These are phyloP conservation scores for Paracamarosporium sp. DNA, from an alignment of 2,329 filamentous ascomycete genomes.

Conservation along the genomic window DNA sequence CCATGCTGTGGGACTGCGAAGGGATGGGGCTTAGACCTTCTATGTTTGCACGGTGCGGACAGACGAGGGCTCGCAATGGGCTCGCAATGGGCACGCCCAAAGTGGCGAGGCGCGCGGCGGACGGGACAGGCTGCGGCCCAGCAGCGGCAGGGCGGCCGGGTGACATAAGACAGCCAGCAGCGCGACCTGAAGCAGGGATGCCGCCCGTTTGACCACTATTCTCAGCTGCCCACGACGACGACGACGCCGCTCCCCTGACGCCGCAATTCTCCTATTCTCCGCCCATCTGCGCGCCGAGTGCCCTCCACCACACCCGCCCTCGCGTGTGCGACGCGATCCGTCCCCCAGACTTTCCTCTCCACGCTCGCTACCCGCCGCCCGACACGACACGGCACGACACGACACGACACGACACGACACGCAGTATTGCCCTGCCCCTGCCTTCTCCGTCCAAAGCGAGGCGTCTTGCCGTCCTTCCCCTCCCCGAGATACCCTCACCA, in stretches of 20 bases:
- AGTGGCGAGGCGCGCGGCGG: slow-evolving; percentile 7
- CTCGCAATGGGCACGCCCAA: slow-evolving; percentile 17
- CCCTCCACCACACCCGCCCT: no score
- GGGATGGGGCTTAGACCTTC: background rate
- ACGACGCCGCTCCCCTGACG: slow-evolving; percentile 19
- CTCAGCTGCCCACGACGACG: slow-evolving; percentile 20
- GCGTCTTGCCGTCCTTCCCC: slow-evolving; percentile 24
- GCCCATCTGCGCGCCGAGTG: slow-evolving; percentile 1
- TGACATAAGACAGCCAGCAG: slow-evolving; percentile 12
- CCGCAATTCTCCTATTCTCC: slow-evolving; percentile 15
- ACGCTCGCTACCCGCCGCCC: slow-evolving; percentile 39
- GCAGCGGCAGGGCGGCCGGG: background rate
- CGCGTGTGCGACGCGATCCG: slow-evolving; percentile 21
- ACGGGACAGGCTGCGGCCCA: slow-evolving; percentile 16
- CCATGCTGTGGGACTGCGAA: slow-evolving; percentile 20
- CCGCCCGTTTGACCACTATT: slow-evolving; percentile 1
- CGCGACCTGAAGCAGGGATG: slow-evolving; percentile 2
- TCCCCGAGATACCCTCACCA: slow-evolving; percentile 27
- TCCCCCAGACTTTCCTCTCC: slow-evolving; percentile 34
- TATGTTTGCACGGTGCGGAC: slow-evolving; percentile 1
- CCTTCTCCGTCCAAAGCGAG: slow-evolving; percentile 17
- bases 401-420: slow-evolving; percentile 13
- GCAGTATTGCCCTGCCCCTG: background rate
- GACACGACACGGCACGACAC: slow-evolving; percentile 23
- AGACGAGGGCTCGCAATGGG: slow-evolving; percentile 12